phyloP scores from a whole-genome alignment of 805 yeast species.

The Alloascoidea africana region DNA sequence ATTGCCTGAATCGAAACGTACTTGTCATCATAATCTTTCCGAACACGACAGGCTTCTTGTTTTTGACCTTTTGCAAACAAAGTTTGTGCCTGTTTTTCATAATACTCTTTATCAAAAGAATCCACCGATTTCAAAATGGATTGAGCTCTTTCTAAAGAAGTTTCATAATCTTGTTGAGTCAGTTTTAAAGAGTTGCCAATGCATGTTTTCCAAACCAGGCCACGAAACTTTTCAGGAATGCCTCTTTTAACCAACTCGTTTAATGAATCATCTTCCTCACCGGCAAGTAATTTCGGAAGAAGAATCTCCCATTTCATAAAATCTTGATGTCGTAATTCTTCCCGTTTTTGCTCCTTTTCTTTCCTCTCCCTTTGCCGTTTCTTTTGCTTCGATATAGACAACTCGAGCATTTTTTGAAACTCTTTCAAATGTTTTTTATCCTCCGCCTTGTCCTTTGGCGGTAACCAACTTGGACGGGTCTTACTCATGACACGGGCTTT shows the following conservation, averaged over 20 bases:
- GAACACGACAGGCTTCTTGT: neutral
- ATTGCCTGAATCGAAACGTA: neutral
- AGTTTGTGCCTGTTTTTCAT: neutral
- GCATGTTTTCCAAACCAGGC: conserved; percentile 34
- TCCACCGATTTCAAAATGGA: neutral
- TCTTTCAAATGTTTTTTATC: conserved; percentile 36
- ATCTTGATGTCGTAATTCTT: conserved; percentile 2
- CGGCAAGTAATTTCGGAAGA: no score
- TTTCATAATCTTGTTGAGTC: conserved; percentile 7
- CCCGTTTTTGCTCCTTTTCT: conserved; percentile 26
- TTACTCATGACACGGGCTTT: neutral
- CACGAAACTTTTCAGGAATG: conserved; percentile 28
- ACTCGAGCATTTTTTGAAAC: conserved; percentile 24
- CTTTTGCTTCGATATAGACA: neutral
- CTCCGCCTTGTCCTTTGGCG: conserved; percentile 48
- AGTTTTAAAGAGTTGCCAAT: conserved; percentile 20
- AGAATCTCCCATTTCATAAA: neutral
- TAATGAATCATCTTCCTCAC: neutral
- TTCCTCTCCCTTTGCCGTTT: neutral
- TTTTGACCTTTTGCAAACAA: neutral
- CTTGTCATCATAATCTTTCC: neutral
- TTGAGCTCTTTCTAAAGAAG: conserved; percentile 6
- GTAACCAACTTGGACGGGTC: conserved; percentile 51
- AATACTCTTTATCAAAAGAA: neutral
- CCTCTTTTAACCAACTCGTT: conserved; percentile 44